Conservation (phyloP, 768 basidiomycete species). For the Baorangia bicolor region DNA sequence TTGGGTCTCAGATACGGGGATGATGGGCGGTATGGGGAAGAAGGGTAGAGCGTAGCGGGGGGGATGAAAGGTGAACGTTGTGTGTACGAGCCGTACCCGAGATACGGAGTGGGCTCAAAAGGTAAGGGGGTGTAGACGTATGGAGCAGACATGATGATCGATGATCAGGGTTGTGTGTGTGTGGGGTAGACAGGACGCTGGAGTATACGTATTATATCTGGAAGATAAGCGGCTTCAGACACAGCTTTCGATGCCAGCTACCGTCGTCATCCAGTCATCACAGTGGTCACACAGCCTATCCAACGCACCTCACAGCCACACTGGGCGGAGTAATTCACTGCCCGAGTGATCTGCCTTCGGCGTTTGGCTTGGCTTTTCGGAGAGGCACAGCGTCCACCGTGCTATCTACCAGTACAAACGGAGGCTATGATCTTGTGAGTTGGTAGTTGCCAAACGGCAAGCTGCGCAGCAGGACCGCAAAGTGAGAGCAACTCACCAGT, state of each 20-base stretch:
- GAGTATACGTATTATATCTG: slow-evolving; percentile 21
- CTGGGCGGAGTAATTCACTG: background rate
- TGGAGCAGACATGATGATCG: slow-evolving; percentile 38
- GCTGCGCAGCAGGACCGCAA: background rate
- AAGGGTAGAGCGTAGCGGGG: slow-evolving; percentile 33
- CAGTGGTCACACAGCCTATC: slow-evolving; percentile 12
- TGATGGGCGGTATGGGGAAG: slow-evolving; percentile 36
- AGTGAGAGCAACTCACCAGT: background rate
- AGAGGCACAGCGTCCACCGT: slow-evolving; percentile 1
- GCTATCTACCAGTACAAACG: background rate
- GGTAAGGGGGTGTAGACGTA: slow-evolving; percentile 42
- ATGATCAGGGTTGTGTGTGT: background rate
- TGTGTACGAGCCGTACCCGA: slow-evolving; percentile 31
- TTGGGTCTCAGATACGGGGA: slow-evolving; percentile 32
- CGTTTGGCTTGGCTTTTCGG: background rate
- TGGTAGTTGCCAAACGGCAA: background rate
- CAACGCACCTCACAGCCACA: slow-evolving; percentile 21
- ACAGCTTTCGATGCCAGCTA: slow-evolving; percentile 11
- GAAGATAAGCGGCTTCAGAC: slow-evolving; percentile 3
- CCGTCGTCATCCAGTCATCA: background rate
- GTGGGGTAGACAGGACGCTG: background rate
- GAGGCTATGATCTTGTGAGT: background rate
- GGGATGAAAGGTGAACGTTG: slow-evolving; percentile 47
- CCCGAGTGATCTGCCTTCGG: background rate
- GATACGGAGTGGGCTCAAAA: slow-evolving; percentile 37